These are phyloP conservation scores for Colletotrichum sp. DNA, from an alignment of 2,329 filamentous ascomycete species.

Conservation along the genomic window DNA sequence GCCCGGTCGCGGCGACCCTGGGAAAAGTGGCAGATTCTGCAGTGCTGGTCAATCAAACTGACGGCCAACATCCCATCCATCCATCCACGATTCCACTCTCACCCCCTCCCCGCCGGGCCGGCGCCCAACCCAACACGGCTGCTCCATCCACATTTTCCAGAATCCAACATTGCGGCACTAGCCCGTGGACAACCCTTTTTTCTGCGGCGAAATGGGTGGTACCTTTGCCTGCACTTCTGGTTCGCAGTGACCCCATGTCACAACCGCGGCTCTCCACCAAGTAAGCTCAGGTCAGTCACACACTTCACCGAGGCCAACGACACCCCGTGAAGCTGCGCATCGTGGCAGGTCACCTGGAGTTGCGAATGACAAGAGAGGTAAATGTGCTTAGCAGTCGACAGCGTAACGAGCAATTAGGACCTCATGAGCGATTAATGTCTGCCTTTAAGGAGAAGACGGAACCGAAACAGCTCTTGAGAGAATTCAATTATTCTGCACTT, in stretches of 20 bases:
- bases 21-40: conserved; percentile 6
- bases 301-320: conserved; percentile 19
- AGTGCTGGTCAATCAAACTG: conserved; percentile 5
- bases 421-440: conserved; percentile 20
- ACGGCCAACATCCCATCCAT: background rate
- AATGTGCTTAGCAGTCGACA: conserved; percentile 11
- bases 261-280: conserved; percentile 19
- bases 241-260: conserved; percentile 18
- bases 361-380: conserved; percentile 17
- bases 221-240: conserved; percentile 12
- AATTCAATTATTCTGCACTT: conserved; percentile 40
- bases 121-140: conserved; percentile 17
- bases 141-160: conserved; percentile 22
- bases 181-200: background rate
- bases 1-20: conserved; percentile 14
- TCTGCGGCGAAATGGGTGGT: conserved; percentile 8
- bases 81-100: background rate
- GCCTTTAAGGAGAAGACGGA: conserved; percentile 18
- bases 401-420: background rate
- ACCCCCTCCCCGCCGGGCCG: conserved; percentile 12
- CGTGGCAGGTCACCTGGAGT: conserved; percentile 9
- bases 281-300: conserved; percentile 20
- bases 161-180: conserved; percentile 19
- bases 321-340: conserved; percentile 13
- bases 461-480: conserved; percentile 23